Evolutionary conservation across 768 basidiomycete species (phyloP), one percentile per base, ranked within the genome.

Genomic region (Rhizopogon vinicolor): DNA sequence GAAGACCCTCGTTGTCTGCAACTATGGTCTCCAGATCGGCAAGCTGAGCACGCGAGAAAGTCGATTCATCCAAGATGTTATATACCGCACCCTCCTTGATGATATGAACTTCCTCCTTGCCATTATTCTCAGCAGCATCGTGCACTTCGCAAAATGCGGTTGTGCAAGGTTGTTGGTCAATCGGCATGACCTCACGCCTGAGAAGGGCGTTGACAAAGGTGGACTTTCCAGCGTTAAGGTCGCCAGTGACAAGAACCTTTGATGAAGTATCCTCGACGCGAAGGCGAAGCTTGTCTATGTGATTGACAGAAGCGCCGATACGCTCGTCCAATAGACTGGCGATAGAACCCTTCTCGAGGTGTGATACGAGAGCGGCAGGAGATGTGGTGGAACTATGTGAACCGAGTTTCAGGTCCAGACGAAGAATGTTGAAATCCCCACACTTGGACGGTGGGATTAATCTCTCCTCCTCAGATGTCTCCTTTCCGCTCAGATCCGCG

Each of bases 151-250:
- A 96, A 67, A 99, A 99, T 31, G 93, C 86, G 29, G 93, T 93
- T 0, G 97, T 99, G 70, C 94, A 92, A 3, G 97, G 97, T 68
- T 98, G 97, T 68, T 99, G 94, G 71, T 99, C 97, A 57, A 95
- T 87, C 7, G 97, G 94, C 89, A 99, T 92, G 43, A 97, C 85
- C 65, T 91, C 84, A 6, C 93, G 81, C 44, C 93, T 80, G 5
- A 99, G 83, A 35, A 99, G 77, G 5, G 96, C 92, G 66, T 99
- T 99, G 68, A 99, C 93, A 67, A 99, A 91, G 0, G 97, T 98
- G 18, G 94, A 97, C 73, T 99, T 99, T 64, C 97, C 97, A 37
- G 97, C 90, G 69, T 99, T 99, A 56, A 99, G 80, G 68, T 99
- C 97, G 57, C 97, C 97, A 22, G 97, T 98, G 56, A 99, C 93